Evolutionary conservation across 208 protist genomes (phyloP).

Genomic region (Lotmaria passim): DNA sequence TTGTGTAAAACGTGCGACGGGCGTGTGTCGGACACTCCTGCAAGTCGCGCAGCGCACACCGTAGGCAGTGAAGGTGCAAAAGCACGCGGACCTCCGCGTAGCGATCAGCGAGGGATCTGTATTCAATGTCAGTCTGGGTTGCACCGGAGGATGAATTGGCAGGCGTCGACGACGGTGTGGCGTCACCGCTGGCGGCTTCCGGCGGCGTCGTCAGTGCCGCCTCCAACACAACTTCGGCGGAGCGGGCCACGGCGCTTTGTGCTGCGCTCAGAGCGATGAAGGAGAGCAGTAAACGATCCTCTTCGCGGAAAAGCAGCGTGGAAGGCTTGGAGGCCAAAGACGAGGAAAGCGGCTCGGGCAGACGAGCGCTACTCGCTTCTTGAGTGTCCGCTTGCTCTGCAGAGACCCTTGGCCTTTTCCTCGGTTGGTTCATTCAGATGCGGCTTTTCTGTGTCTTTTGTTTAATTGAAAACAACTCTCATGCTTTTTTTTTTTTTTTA

Average conservation of each 20-base stretch:
- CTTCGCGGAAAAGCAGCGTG: constrained; percentile 7
- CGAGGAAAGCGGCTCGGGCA: neutral
- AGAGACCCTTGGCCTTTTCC: neutral
- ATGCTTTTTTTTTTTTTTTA: neutral
- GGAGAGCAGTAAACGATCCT: constrained; percentile 47
- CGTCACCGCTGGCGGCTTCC: neutral
- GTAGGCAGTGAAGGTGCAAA: constrained; percentile 48
- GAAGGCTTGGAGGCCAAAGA: neutral
- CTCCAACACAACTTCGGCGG: neutral
- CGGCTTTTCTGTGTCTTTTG: too few relatives aligned
- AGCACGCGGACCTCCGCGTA: constrained; percentile 75
- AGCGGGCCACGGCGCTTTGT: constrained; percentile 17
- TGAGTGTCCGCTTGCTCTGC: too few relatives aligned
- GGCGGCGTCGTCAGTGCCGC: constrained; percentile 2
- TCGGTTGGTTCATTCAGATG: neutral
- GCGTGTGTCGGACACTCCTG: constrained; percentile 45
- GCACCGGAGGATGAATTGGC: neutral
- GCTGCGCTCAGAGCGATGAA: constrained; percentile 46
- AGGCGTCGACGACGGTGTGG: neutral
- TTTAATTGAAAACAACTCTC: too few relatives aligned
- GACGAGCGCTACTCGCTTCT: too few relatives aligned
- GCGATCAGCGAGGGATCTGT: neutral
- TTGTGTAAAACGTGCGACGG: constrained; percentile 24
- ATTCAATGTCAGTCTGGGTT: neutral
- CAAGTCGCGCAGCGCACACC: constrained; percentile 51